Evolutionary conservation across 331 rosid genomes (phyloP).

Genomic region (Pyrus hybrid): DNA sequence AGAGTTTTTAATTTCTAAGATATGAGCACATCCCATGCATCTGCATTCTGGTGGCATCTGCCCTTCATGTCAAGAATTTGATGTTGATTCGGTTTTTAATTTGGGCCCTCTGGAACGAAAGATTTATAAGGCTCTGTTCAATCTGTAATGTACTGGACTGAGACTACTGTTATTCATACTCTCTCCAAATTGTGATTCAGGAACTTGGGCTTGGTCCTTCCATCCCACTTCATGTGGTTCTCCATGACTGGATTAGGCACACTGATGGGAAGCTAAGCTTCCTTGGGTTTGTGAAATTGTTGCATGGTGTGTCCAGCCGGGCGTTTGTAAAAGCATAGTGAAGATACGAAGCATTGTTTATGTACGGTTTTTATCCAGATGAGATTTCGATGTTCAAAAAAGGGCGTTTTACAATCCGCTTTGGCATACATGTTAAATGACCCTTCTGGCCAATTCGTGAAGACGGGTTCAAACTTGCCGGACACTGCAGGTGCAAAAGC

Average conservation of each 20-base stretch:
- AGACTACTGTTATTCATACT: background rate
- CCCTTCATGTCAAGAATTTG: background rate
- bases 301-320: constrained; percentile 89
- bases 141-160: background rate
- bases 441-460: constrained; percentile 29
- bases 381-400: constrained; percentile 24
- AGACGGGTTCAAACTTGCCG: constrained; percentile 16
- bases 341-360: constrained; percentile 12
- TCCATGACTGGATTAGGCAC: constrained; percentile 98
- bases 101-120: background rate
- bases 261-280: constrained; percentile 97
- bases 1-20: background rate
- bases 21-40: background rate
- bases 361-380: constrained; percentile 3
- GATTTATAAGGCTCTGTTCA: background rate
- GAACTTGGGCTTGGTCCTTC: constrained; percentile 99
- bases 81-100: background rate
- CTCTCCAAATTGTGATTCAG: constrained; percentile 25
- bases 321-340: constrained; percentile 59
- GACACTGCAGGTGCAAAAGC: constrained; percentile 17
- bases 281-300: constrained; percentile 87
- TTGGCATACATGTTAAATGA: background rate
- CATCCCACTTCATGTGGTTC: constrained; percentile 91
- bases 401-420: background rate
- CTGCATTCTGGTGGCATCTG: background rate